These are phyloP conservation scores for Lathyrus sativus DNA, from an alignment of 306 rosid genomes.

Conservation along the genomic window DNA sequence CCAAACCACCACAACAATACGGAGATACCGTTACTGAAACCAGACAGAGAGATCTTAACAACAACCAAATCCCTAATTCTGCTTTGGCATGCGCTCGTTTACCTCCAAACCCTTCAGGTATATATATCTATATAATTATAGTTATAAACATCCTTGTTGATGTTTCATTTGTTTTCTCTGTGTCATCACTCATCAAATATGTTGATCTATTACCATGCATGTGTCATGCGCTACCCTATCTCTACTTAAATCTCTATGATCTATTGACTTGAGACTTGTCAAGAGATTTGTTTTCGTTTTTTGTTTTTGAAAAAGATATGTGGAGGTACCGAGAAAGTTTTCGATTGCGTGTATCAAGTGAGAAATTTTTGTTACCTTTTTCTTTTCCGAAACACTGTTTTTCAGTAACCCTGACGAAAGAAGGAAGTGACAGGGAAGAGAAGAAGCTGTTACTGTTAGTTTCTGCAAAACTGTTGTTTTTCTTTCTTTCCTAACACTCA, in stretches of 20 bases:
- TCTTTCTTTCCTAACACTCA: background rate
- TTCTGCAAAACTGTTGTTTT: background rate
- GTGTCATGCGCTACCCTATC: background rate
- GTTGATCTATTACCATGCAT: background rate
- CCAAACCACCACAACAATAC: conserved; percentile 5
- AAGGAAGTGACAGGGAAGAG: conserved; percentile 44
- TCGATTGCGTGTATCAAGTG: conserved; percentile 64
- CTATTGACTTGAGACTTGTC: conserved; percentile 38
- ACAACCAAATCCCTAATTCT: conserved; percentile 15
- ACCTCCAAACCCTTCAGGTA: conserved; percentile 46
- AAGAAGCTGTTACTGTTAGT: conserved; percentile 35
- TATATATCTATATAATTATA: background rate
- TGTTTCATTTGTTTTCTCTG: background rate
- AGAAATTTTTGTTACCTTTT: conserved; percentile 32
- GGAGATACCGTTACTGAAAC: conserved; percentile 53
- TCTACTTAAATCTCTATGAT: conserved; percentile 2
- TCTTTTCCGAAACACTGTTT: conserved; percentile 56
- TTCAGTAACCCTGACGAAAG: conserved; percentile 54
- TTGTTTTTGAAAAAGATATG: conserved; percentile 33
- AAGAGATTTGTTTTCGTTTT: too few relatives aligned
- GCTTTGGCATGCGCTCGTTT: conserved; percentile 63
- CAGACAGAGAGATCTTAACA: conserved; percentile 52
- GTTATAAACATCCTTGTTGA: background rate
- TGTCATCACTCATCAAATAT: conserved; percentile 12
- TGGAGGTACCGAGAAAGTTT: conserved; percentile 37